Evolutionary conservation across 2,329 filamentous ascomycete genomes (phyloP).

Genomic region (Phyllosticta citrichinensis): DNA sequence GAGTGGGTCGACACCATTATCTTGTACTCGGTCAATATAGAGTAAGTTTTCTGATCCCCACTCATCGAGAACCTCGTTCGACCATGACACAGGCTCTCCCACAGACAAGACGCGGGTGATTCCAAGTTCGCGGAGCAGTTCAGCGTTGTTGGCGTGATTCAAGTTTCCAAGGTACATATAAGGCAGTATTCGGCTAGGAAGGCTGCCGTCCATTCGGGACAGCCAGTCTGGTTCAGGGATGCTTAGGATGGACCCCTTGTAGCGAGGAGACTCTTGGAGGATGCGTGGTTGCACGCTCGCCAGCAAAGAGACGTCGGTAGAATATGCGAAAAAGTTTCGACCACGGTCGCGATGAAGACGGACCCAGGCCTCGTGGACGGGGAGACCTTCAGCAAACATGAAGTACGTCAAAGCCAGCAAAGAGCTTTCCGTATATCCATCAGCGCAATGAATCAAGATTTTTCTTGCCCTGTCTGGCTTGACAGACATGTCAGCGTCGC

Average conservation of each 20-base stretch:
- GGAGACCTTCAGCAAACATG: constrained; percentile 77
- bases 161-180: constrained; percentile 97
- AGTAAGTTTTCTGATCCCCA: constrained; percentile 76
- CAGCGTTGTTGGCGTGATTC: constrained; percentile 86
- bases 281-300: constrained; percentile 65
- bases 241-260: constrained; percentile 39
- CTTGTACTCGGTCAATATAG: constrained; percentile 76
- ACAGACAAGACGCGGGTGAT: constrained; percentile 86
- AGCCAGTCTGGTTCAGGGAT: constrained; percentile 72
- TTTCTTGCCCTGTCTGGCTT: constrained; percentile 42
- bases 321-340: constrained; percentile 94
- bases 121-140: constrained; percentile 66
- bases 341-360: constrained; percentile 67
- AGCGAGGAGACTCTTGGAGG: constrained; percentile 57
- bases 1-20: constrained; percentile 91
- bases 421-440: constrained; percentile 93
- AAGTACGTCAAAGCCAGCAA: constrained; percentile 84
- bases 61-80: constrained; percentile 51
- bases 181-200: constrained; percentile 78
- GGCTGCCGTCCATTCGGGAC: constrained; percentile 71
- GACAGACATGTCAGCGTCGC: constrained; percentile 44
- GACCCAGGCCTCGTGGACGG: constrained; percentile 80
- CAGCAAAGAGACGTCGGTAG: constrained; percentile 78
- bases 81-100: constrained; percentile 79
- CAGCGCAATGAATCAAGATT: constrained; percentile 84